Conservation (phyloP, 768 basidiomycete species). For the Plicaturopsis crispa region DNA sequence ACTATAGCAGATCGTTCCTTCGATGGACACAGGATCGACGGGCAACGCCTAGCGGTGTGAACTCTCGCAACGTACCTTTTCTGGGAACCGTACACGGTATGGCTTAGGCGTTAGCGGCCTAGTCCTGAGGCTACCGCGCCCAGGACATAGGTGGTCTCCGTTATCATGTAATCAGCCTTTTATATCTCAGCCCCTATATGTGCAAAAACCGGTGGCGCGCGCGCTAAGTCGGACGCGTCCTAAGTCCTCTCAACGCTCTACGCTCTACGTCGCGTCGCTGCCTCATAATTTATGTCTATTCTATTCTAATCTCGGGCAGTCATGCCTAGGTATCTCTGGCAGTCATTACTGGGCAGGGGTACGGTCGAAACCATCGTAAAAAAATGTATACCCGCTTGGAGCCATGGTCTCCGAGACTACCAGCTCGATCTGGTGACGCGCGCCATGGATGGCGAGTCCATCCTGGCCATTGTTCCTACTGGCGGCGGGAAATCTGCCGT, state of each 20-base stretch:
- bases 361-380: background rate
- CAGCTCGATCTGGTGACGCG: constrained; percentile 2
- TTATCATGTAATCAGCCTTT: background rate
- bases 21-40: too few species aligned
- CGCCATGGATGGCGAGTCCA: constrained; percentile 4
- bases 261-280: too few species aligned
- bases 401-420: constrained; percentile 1
- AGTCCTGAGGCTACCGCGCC: background rate
- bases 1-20: too few species aligned
- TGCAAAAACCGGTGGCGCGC: background rate
- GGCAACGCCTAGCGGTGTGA: too few species aligned
- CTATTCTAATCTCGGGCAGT: too few species aligned
- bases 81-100: too few species aligned
- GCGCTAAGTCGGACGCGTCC: too few species aligned
- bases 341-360: background rate
- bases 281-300: too few species aligned
- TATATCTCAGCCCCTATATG: background rate
- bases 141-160: background rate
- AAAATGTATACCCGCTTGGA: constrained; percentile 1
- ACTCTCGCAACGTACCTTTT: too few species aligned
- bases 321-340: too few species aligned
- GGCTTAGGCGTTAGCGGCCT: too few species aligned
- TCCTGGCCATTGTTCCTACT: constrained; percentile 3
- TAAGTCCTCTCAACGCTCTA: too few species aligned
- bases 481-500: constrained; percentile 5